Conservation (phyloP, 345 rosid genomes). For the Gossypium raimondii region DNA sequence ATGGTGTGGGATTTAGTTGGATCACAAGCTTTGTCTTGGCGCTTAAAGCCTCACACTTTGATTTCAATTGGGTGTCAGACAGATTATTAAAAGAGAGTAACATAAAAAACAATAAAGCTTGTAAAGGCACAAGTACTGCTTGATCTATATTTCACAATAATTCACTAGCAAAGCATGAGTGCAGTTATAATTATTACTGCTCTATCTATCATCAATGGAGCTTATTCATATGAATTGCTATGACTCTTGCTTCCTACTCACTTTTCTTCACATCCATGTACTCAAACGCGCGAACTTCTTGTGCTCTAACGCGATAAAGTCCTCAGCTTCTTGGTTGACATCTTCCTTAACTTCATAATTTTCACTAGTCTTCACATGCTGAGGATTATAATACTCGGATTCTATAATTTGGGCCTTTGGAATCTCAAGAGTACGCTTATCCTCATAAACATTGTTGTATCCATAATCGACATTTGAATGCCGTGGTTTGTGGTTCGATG, state of each 20-base stretch:
- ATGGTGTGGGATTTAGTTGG: background rate
- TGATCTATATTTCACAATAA: background rate
- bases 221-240: background rate
- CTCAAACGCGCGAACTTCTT: slow-evolving; percentile 34
- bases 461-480: background rate
- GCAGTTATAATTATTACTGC: background rate
- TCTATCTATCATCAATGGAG: background rate
- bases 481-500: background rate
- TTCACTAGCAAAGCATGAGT: background rate
- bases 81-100: background rate
- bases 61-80: background rate
- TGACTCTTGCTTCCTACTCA: background rate
- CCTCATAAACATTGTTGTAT: slow-evolving; percentile 2
- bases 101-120: background rate
- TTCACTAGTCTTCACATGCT: background rate
- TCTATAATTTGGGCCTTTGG: slow-evolving; percentile 14
- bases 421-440: background rate
- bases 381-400: background rate
- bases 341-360: slow-evolving; percentile 14
- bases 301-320: slow-evolving; percentile 57
- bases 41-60: background rate
- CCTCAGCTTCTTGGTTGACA: slow-evolving; percentile 61
- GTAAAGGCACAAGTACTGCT: background rate
- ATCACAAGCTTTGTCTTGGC: slow-evolving; percentile 1
- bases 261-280: slow-evolving; percentile 14